These are phyloP conservation scores for Golubevia pallescens DNA, from an alignment of 1,284 basidiomycete species.

Conservation along the genomic window DNA sequence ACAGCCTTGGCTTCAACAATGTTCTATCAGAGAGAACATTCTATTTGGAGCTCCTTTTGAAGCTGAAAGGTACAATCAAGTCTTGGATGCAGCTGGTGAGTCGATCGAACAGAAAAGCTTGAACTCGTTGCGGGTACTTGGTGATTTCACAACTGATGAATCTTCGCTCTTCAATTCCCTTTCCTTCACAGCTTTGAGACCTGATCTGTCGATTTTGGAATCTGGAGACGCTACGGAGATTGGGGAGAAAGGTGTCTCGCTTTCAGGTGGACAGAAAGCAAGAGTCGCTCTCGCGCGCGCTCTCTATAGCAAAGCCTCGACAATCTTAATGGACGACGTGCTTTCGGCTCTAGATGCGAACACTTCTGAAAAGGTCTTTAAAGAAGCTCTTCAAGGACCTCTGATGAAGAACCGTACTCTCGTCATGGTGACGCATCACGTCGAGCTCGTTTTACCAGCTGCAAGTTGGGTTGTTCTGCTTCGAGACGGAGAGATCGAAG, in stretches of 20 bases:
- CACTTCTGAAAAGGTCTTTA: constrained; percentile 39
- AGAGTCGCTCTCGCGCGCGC: constrained; percentile 66
- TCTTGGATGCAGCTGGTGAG: constrained; percentile 26
- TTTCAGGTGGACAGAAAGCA: constrained; percentile 31
- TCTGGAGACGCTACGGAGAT: constrained; percentile 46
- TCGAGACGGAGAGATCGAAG: constrained; percentile 10
- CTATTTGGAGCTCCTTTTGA: constrained; percentile 35
- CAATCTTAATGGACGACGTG: constrained; percentile 73
- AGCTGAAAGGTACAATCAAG: constrained; percentile 29
- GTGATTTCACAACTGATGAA: too few species aligned
- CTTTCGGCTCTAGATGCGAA: constrained; percentile 76
- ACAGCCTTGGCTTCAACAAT: constrained; percentile 37
- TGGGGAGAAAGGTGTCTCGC: constrained; percentile 42
- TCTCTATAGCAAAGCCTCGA: constrained; percentile 40
- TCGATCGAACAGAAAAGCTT: too few species aligned
- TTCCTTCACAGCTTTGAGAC: constrained; percentile 16
- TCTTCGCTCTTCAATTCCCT: too few species aligned
- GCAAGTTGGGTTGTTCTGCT: constrained; percentile 27
- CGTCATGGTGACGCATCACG: constrained; percentile 76
- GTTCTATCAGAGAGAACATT: constrained; percentile 46
- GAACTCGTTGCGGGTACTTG: too few species aligned
- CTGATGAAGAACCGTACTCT: constrained; percentile 70
- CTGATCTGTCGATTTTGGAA: constrained; percentile 32
- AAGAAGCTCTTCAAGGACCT: constrained; percentile 26
- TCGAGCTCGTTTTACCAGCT: constrained; percentile 25